Conservation (phyloP, 2,329 filamentous ascomycete genomes). For the Thelonectria blattea region DNA sequence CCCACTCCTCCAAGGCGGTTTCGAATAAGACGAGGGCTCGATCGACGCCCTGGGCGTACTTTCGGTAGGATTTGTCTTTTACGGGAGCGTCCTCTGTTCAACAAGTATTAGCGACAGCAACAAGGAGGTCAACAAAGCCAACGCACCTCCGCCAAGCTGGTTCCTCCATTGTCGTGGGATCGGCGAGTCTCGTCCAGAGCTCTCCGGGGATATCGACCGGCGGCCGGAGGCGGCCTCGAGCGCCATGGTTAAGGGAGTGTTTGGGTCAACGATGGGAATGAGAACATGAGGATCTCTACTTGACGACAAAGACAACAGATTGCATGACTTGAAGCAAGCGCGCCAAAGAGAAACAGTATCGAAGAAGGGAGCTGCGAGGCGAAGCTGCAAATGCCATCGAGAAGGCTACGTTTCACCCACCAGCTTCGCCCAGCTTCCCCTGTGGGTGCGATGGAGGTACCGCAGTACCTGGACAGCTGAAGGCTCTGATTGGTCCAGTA, state of each 20-base stretch:
- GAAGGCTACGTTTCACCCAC: slow-evolving; percentile 39
- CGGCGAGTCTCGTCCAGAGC: slow-evolving; percentile 82
- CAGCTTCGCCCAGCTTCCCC: slow-evolving; percentile 22
- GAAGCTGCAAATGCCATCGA: slow-evolving; percentile 30
- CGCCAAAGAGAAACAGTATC: slow-evolving; percentile 17
- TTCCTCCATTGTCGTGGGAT: slow-evolving; percentile 78
- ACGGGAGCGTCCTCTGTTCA: slow-evolving; percentile 58
- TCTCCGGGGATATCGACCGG: slow-evolving; percentile 75
- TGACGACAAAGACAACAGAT: slow-evolving; percentile 20
- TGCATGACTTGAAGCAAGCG: slow-evolving; percentile 25
- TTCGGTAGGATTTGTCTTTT: slow-evolving; percentile 76
- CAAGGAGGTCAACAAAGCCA: background rate
- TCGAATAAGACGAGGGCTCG: slow-evolving; percentile 89
- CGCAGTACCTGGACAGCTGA: slow-evolving; percentile 11
- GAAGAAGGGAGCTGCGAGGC: slow-evolving; percentile 25
- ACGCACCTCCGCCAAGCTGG: slow-evolving; percentile 74
- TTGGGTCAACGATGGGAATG: slow-evolving; percentile 23
- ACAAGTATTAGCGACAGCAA: slow-evolving; percentile 17
- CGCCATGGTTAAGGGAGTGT: slow-evolving; percentile 58
- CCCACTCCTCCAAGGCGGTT: slow-evolving; percentile 95
- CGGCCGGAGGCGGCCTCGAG: slow-evolving; percentile 64
- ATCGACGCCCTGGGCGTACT: slow-evolving; percentile 89
- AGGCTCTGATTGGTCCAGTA: slow-evolving; percentile 31
- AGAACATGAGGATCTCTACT: slow-evolving; percentile 33
- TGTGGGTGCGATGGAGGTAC: slow-evolving; percentile 25